These are phyloP conservation scores for Quercus tomentella DNA, from an alignment of 331 rosid genomes.

Conservation along the genomic window DNA sequence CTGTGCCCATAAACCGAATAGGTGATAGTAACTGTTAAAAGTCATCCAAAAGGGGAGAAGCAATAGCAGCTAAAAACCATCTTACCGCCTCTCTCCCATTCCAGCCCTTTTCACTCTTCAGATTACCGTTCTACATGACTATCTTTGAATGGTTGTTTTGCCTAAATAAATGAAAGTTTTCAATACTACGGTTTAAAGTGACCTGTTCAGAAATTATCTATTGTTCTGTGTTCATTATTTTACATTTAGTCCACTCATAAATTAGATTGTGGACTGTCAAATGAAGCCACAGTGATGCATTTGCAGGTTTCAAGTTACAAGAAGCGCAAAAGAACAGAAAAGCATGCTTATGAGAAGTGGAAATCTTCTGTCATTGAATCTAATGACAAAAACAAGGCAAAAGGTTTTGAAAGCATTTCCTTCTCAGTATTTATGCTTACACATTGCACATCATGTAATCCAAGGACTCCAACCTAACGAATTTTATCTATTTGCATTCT, in stretches of 20 bases:
- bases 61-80: background rate
- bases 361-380: conserved; percentile 63
- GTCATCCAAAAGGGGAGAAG: no score
- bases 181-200: background rate
- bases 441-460: background rate
- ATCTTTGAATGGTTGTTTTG: background rate
- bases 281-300: conserved; percentile 4
- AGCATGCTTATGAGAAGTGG: conserved; percentile 58
- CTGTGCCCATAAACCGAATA: background rate
- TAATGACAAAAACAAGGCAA: conserved; percentile 43
- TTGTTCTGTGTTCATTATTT: background rate
- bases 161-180: background rate
- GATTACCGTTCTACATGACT: background rate
- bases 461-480: background rate
- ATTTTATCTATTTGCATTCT: background rate
- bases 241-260: background rate
- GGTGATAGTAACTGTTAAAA: background rate
- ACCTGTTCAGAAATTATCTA: background rate
- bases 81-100: background rate
- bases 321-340: conserved; percentile 47
- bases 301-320: conserved; percentile 68
- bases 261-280: background rate
- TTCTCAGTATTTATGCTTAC: background rate
- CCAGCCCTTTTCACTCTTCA: background rate
- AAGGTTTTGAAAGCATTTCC: conserved; percentile 38